Percentiles rank a stretch among this genome's conserved stretches.
Evolutionary conservation across 805 yeast genomes (phyloP).

Genomic region (Kodamaea fukazawae): DNA sequence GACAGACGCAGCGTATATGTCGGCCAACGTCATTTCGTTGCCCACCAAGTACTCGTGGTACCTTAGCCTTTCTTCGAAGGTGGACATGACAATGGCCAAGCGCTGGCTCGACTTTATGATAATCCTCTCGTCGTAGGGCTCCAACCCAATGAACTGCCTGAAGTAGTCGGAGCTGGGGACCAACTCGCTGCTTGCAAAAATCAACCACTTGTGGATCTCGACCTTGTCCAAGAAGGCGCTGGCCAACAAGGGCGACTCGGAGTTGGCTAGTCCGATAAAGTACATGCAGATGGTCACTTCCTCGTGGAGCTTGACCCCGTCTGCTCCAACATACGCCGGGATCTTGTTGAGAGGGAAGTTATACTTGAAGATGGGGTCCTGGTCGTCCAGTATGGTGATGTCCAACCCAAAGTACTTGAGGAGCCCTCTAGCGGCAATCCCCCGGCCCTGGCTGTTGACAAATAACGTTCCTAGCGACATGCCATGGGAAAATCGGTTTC

Average conservation of each 20-base stretch:
- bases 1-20: constrained; percentile 36
- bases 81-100: constrained; percentile 19
- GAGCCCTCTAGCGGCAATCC: constrained; percentile 43
- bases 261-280: constrained; percentile 47
- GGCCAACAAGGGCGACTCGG: constrained; percentile 55
- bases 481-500: not conserved
- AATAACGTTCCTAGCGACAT: constrained; percentile 73
- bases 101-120: constrained; percentile 46
- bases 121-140: constrained; percentile 74
- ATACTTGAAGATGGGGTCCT: constrained; percentile 39
- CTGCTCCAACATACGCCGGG: constrained; percentile 68
- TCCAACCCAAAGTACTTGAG: constrained; percentile 61
- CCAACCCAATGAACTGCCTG: constrained; percentile 58
- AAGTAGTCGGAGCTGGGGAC: constrained; percentile 48
- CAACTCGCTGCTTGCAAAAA: constrained; percentile 70
- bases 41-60: constrained; percentile 47
- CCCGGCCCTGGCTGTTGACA: constrained; percentile 35
- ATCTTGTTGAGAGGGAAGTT: constrained; percentile 62
- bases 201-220: constrained; percentile 69
- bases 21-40: constrained; percentile 46
- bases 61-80: constrained; percentile 34
- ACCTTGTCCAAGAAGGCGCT: constrained; percentile 61
- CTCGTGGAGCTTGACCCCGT: constrained; percentile 72
- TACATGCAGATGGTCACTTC: constrained; percentile 61
- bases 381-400: constrained; percentile 46